Base-by-base conservation (phyloP, 2,329 filamentous ascomycete species). In the Monosporascus sp. region DNA sequence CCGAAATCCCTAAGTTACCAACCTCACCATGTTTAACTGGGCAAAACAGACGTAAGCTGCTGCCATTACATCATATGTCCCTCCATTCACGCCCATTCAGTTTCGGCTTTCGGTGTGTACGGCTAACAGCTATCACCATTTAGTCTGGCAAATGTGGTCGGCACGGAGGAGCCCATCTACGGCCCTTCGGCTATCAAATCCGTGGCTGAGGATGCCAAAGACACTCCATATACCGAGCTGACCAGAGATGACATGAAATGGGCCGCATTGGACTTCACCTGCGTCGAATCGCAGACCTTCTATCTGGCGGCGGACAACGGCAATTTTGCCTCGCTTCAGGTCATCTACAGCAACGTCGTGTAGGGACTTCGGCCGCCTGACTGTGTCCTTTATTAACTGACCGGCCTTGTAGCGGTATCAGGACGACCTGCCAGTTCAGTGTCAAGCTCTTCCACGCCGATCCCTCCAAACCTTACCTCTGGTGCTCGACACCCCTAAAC, bases 341-440 rank as follows among this genome's bases (percentile, higher is more conserved):
- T 97, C 73, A 96, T 99, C 71, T 96, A 97, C 79, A 97, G 89
- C 78, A 97, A 96, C 74, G 89, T 99, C 70, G 88, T 84, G 92
- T 97, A 85, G 73, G 87, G 61, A 27, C 38, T 27, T 45, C 27
- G 48, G 43, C 49, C 48, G 50, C 43, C 51, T 25, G 44, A 22
- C 51, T 57, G 38, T 41, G 9, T 55, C 43, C 48, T 54, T 20
- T 53, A 49, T 53, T 48, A 56, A 56, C 63, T 64, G 55, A 59
- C 53, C 39, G 27, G 41, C 45, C n/a, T 50, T 57, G 60, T 67
- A 96, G 92, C 63, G 92, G 93, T 70, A 83, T 99, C 60, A 88
- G 88, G 65, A 92, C 88, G 44, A 99, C 93, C 25, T 86, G 83
- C 68, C 93, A 97, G 75, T 96, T 97, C 82, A 97, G 90, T 77